Conservation (phyloP, 2,329 filamentous ascomycete species). For the Talaromyces sp. region DNA sequence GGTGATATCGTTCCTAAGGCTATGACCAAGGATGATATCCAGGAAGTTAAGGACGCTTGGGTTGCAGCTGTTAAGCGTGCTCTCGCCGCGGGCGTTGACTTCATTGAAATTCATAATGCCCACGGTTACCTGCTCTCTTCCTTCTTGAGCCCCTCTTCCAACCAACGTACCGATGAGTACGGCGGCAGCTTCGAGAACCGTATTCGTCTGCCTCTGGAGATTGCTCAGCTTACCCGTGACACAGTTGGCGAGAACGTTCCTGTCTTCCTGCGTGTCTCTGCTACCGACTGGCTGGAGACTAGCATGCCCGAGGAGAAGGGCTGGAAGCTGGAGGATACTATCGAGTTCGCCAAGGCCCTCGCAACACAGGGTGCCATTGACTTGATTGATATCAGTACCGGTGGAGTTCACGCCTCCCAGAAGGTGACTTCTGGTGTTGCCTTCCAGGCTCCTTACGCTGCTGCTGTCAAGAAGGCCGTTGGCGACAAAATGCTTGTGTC, state of each 20-base stretch:
- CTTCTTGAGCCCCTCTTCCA: constrained; percentile 70
- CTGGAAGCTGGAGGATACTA: constrained; percentile 69
- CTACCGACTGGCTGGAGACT: constrained; percentile 74
- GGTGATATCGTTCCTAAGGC: constrained; percentile 65
- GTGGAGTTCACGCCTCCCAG: constrained; percentile 64
- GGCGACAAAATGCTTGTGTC: constrained; percentile 71
- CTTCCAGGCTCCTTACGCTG: constrained; percentile 76
- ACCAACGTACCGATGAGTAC: constrained; percentile 65
- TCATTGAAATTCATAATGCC: constrained; percentile 77
- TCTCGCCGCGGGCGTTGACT: constrained; percentile 71
- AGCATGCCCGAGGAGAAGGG: constrained; percentile 56
- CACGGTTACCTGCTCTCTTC: constrained; percentile 75
- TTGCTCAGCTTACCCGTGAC: constrained; percentile 63
- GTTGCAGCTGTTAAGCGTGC: constrained; percentile 62
- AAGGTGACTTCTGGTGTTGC: constrained; percentile 55
- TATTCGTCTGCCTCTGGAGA: constrained; percentile 66
- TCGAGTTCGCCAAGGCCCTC: constrained; percentile 66
- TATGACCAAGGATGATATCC: constrained; percentile 71
- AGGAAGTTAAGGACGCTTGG: constrained; percentile 65
- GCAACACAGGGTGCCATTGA: constrained; percentile 72
- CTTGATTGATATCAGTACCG: constrained; percentile 78
- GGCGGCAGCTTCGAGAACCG: constrained; percentile 63
- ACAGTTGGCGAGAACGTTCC: constrained; percentile 69
- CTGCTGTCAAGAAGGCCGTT: constrained; percentile 72
- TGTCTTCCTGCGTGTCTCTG: constrained; percentile 71